Base-by-base conservation (phyloP, 202 grass and related monocot species). In the Eragrostis tef region DNA sequence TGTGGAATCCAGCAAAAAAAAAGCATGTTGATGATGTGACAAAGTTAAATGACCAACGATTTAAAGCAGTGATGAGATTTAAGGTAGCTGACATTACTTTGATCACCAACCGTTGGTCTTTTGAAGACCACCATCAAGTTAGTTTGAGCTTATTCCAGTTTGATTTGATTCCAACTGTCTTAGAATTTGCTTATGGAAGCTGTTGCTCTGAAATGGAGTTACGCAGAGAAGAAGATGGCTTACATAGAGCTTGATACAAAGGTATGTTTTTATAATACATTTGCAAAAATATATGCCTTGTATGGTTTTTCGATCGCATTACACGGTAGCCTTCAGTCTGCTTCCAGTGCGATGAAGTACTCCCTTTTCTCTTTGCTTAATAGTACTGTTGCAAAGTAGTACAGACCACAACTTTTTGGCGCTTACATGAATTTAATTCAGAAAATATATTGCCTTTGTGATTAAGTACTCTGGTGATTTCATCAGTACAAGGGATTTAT, bases 141-240 rank as follows among this genome's bases (percentile, higher is more conserved):
- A 65, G 74, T 65, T 26, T 77, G 70, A 42, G 66, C 49, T 22
- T 59, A 16, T 78, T 12, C 34, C 5, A 39, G 34, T 39, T 39
- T 39, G 34, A 39, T 71, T 74, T 69, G 31, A 77, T 80, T 73
- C 51, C 54, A 52, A 75, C 39, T 64, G 8, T 36, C 70, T 85
- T 63, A 98, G 95, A 75, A 70, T 89, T 87, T 86, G 65, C 90
- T 94, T 44, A 81, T 71, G 77, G 87, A 93, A 88, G 95, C 92
- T 83, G 90, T 98, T 88, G 72, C 84, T 82, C 88, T 94, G 66
- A 94, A 87, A 86, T 91, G 88, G 92, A 89, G 69, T 67, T 84
- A 75, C 71, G 62, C 82, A 77, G 92, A 85, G 85, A 87, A 98
- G 86, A 63, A 88, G 59, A 84, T 98, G 88, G 56, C 73, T 67